Evolutionary conservation across 495 filamentous ascomycete genomes (phyloP), one percentile per base, ranked within the genome.

Genomic region (Pyrenula aspistea): DNA sequence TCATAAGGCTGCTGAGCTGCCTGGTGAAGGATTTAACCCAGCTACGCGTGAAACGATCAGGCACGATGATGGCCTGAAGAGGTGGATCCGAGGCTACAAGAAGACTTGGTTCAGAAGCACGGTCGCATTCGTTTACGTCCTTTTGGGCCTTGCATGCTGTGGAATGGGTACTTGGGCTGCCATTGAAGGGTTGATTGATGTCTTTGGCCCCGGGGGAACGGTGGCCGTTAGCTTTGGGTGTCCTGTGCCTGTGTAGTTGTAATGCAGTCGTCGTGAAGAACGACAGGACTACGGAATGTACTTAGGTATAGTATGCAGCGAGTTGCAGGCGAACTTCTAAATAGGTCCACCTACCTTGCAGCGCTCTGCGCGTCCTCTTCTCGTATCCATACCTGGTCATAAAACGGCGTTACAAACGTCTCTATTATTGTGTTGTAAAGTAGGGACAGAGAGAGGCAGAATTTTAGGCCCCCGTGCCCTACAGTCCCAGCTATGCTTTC

Each of bases 11-110:
- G 68, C 75, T 52, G 70, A 71, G 49, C 55, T 64, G 8, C 61
- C 63, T 1, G 71, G 64, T 22, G 75, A 78, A 56, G 60, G 61
- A 1, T 82, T 79, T 60, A 73, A 80, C 56, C 75, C 77, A 0
- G 57, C 56, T 0, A 76, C 73, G 2, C 67, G 69, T 25, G 61
- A 63, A 36, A 68, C 67, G 15, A 61, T 53, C 20, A 65, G 70
- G 19, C 51, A 59, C 4, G 71, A 78, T 53, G 51, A 25, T 2
- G 75, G 77, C 1, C 19, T 66, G 10, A 69, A 60, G 54, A 63
- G 77, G 23, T 74, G 66, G 63, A 61, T 70, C 10, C 63, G 72
- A 31, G 31, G 31, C 31, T 42, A 42, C 31, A 42, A 42, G 31
- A 42, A 42, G 31, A 42, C 31, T 42, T 42, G 75, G 75, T 12